These are phyloP conservation scores for Plectranthus barbatus DNA, from an alignment of 257 asterid species.

Conservation along the genomic window DNA sequence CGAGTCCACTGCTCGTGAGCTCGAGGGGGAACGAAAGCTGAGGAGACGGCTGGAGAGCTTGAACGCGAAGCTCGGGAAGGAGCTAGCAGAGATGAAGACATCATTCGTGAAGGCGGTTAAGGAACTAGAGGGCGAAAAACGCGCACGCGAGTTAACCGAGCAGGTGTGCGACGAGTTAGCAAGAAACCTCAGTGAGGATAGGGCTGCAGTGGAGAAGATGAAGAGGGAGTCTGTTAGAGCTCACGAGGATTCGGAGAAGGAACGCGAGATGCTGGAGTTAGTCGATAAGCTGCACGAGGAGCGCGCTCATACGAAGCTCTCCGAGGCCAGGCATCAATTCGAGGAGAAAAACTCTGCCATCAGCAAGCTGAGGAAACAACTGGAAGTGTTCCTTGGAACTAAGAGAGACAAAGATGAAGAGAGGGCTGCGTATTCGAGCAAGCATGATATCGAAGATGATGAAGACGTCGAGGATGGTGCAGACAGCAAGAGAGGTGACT, in stretches of 20 bases:
- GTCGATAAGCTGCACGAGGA: constrained; percentile 56
- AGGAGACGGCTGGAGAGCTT: constrained; percentile 67
- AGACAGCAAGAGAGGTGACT: constrained; percentile 39
- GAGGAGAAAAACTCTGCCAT: constrained; percentile 63
- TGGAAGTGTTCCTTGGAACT: constrained; percentile 58
- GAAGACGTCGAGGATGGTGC: constrained; percentile 40
- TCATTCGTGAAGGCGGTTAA: constrained; percentile 49
- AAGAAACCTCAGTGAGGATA: constrained; percentile 51
- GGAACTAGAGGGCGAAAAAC: constrained; percentile 67
- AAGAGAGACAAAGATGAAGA: constrained; percentile 39
- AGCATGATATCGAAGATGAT: constrained; percentile 13
- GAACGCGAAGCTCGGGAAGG: constrained; percentile 76
- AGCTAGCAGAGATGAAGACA: constrained; percentile 52
- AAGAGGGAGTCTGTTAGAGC: constrained; percentile 45
- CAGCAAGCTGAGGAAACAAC: constrained; percentile 67
- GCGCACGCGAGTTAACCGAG: constrained; percentile 64
- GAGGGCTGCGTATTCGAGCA: constrained; percentile 21
- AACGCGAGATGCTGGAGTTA: constrained; percentile 53
- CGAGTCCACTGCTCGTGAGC: constrained; percentile 46
- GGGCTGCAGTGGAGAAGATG: constrained; percentile 33
- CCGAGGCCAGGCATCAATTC: constrained; percentile 47
- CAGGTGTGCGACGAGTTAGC: constrained; percentile 65
- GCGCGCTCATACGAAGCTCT: constrained; percentile 43
- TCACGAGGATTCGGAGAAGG: constrained; percentile 48
- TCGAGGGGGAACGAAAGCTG: constrained; percentile 66